Evolutionary conservation across 2,329 filamentous ascomycete species (phyloP).

Genomic region (Botrytis squamosa): DNA sequence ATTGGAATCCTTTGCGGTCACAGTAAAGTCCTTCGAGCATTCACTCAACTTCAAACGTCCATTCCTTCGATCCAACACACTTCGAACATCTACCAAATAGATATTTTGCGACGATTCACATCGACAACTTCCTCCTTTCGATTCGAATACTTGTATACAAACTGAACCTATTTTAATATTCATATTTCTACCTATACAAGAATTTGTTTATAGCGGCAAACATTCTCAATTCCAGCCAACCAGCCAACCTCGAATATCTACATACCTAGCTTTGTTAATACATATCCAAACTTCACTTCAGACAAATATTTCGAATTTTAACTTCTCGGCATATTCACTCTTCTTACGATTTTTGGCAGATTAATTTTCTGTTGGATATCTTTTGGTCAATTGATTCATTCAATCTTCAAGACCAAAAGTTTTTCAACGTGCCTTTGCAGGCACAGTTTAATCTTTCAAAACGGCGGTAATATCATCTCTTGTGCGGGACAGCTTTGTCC

Average conservation of each 20-base stretch:
- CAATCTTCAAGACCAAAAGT: conserved; percentile 33
- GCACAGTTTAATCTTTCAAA: conserved; percentile 61
- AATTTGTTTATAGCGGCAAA: conserved; percentile 20
- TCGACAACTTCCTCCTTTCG: conserved; percentile 18
- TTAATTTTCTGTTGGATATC: conserved; percentile 25
- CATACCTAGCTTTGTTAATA: conserved; percentile 22
- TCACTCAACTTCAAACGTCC: conserved; percentile 1
- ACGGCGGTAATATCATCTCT: conserved; percentile 78
- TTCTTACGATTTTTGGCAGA: conserved; percentile 18
- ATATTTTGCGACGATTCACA: conserved; percentile 17
- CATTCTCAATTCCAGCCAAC: conserved; percentile 22
- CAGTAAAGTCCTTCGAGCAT: not conserved
- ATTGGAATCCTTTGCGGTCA: not conserved
- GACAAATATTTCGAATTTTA: conserved; percentile 7
- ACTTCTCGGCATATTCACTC: conserved; percentile 3
- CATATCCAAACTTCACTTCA: conserved; percentile 14
- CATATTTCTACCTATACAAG: conserved; percentile 14
- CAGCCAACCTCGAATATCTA: conserved; percentile 20
- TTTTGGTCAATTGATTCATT: conserved; percentile 17
- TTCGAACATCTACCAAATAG: conserved; percentile 5
- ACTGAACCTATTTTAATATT: conserved; percentile 17
- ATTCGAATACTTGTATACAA: conserved; percentile 22
- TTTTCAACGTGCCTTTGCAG: conserved; percentile 38
- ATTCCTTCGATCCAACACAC: conserved; percentile 14
- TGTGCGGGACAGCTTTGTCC: conserved; percentile 81